These are phyloP conservation scores for Salicornia ramosissima DNA, from an alignment of 148 eudicot genomes.

Conservation along the genomic window DNA sequence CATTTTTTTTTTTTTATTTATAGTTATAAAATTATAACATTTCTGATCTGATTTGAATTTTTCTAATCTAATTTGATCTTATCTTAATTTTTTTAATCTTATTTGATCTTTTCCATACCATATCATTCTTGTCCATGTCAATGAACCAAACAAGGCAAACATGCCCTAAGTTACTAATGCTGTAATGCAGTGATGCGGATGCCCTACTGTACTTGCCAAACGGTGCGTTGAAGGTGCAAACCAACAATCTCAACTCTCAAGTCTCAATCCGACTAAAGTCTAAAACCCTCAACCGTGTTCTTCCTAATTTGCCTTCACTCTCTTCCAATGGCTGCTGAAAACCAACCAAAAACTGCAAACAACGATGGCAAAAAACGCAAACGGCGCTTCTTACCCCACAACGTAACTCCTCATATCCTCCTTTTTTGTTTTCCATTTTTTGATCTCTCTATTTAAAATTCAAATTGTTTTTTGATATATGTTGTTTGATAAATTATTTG, in stretches of 20 bases:
- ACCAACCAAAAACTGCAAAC: conserved; percentile 24
- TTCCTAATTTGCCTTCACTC: not conserved
- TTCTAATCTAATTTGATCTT: too few relatives aligned
- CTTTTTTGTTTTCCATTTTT: not conserved
- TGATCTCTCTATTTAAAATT: not conserved
- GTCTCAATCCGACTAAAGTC: not conserved
- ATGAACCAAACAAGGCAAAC: too few relatives aligned
- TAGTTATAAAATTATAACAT: too few relatives aligned
- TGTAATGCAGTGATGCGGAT: too few relatives aligned
- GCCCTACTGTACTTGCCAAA: too few relatives aligned
- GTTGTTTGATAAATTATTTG: not conserved
- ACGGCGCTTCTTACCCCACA: conserved; percentile 63
- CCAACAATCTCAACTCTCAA: not conserved
- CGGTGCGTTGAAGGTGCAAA: not conserved
- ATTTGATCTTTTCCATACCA: too few relatives aligned
- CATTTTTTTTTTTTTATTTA: too few relatives aligned
- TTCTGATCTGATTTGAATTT: too few relatives aligned
- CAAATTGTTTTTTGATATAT: not conserved
- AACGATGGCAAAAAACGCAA: conserved; percentile 53
- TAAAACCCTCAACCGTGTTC: conserved; percentile 1
- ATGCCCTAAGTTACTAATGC: too few relatives aligned
- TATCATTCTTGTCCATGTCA: too few relatives aligned
- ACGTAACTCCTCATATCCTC: conserved; percentile 37
- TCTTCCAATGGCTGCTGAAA: conserved; percentile 43
- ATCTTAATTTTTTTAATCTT: too few relatives aligned